phyloP scores from a whole-genome alignment of 2,329 filamentous ascomycete species.

The Berkeleyomyces basicola region DNA sequence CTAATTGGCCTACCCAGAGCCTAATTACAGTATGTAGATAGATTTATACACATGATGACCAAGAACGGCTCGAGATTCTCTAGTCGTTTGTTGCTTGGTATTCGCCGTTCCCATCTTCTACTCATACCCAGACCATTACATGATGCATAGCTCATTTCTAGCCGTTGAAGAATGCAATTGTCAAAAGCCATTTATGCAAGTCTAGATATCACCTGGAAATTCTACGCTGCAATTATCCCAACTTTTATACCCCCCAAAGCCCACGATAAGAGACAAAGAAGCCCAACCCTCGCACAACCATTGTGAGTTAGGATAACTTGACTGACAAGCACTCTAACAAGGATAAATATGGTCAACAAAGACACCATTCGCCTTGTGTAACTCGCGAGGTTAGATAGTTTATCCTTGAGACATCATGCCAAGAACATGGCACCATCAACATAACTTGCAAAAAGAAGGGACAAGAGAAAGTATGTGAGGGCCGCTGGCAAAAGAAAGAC shows the following conservation, averaged over 20 bases:
- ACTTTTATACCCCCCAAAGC: conserved; percentile 2
- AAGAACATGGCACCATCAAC: not conserved
- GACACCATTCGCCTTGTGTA: not conserved
- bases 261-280: conserved; percentile 10
- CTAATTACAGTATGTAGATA: not conserved
- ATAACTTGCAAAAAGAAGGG: not conserved
- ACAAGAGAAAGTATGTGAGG: not conserved
- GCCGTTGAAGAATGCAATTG: too few species aligned
- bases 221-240: conserved; percentile 14
- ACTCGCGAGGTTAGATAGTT: not conserved
- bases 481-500: not conserved
- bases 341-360: not conserved
- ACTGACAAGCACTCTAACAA: not conserved
- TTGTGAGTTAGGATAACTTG: not conserved
- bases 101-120: conserved; percentile 16
- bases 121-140: not conserved
- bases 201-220: not conserved
- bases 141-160: too few species aligned
- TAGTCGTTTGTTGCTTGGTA: not conserved
- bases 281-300: conserved; percentile 6
- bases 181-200: too few species aligned
- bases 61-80: conserved; percentile 11
- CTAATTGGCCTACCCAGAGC: not conserved
- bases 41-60: not conserved
- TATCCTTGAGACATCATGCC: not conserved